Percentiles rank a stretch among this genome's conserved stretches.
Evolutionary conservation across 2,329 filamentous ascomycete genomes (phyloP).

Genomic region (Pseudonectria buxi): DNA sequence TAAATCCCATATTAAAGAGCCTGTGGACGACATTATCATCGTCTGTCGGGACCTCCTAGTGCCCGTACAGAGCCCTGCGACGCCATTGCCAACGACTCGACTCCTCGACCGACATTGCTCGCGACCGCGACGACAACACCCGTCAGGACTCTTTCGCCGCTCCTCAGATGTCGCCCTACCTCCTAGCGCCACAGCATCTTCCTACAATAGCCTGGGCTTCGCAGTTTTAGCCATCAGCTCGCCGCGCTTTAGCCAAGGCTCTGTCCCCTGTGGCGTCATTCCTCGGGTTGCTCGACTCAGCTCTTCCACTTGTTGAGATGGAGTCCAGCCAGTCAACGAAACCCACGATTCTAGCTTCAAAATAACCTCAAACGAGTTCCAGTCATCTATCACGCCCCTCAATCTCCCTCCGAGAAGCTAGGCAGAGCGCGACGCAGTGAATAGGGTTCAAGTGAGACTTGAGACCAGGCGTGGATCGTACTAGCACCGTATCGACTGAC

Average conservation of each 20-base stretch:
- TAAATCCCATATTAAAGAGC: too few relatives aligned
- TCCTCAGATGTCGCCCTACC: too few relatives aligned
- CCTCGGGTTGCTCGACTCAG: slow-evolving; percentile 15
- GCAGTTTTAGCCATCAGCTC: too few relatives aligned
- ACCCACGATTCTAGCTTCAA: slow-evolving; percentile 13
- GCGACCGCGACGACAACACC: too few relatives aligned
- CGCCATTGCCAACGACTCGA: too few relatives aligned
- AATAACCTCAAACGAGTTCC: slow-evolving; percentile 11
- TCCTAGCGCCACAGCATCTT: too few relatives aligned
- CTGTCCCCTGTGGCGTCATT: slow-evolving; percentile 14
- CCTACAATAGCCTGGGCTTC: too few relatives aligned
- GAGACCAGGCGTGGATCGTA: slow-evolving; percentile 12
- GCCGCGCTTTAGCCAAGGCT: background rate
- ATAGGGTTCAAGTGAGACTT: slow-evolving; percentile 6
- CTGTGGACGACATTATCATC: too few relatives aligned
- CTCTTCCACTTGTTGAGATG: slow-evolving; percentile 31
- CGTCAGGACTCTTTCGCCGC: too few relatives aligned
- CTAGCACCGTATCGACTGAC: slow-evolving; percentile 18
- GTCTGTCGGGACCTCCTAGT: too few relatives aligned
- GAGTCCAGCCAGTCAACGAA: slow-evolving; percentile 26
- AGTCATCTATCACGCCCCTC: slow-evolving; percentile 8
- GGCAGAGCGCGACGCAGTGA: slow-evolving; percentile 6
- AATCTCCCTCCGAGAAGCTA: slow-evolving; percentile 1
- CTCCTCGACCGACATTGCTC: too few relatives aligned
- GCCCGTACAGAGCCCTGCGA: too few relatives aligned